Percentiles rank a stretch among this genome's conserved stretches.
These are phyloP conservation scores for Elongisporangium undulatum DNA, from an alignment of 352 stramenopile species.

Conservation along the genomic window DNA sequence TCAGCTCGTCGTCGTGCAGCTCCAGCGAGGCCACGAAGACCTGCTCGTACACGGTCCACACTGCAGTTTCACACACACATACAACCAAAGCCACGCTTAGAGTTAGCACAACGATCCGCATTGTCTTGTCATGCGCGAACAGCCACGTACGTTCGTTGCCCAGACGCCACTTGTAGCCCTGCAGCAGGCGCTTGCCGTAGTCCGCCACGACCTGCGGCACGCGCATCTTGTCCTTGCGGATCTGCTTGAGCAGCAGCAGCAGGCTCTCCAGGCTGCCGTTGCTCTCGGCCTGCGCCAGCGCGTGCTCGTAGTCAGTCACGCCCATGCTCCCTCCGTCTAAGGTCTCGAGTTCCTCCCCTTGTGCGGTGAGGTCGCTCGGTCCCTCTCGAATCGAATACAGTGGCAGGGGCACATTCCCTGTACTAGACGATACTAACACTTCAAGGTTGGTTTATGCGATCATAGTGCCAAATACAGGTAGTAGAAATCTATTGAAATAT, in stretches of 20 bases:
- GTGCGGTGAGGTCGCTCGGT: not conserved
- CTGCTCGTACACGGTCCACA: slow-evolving; percentile 68
- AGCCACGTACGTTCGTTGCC: slow-evolving; percentile 35
- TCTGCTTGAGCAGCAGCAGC: slow-evolving; percentile 44
- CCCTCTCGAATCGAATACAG: not conserved
- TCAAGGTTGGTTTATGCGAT: not conserved
- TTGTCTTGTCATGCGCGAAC: not conserved
- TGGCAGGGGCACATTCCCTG: not conserved
- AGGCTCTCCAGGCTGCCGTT: slow-evolving; percentile 19
- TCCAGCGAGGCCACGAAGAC: slow-evolving; percentile 61
- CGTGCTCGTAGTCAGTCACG: slow-evolving; percentile 32
- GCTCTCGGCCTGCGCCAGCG: slow-evolving; percentile 36
- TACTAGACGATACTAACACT: not conserved
- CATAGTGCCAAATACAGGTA: too few relatives aligned
- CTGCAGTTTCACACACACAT: slow-evolving; percentile 14
- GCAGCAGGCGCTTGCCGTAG: slow-evolving; percentile 37
- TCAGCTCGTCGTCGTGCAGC: slow-evolving; percentile 49
- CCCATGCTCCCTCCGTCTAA: slow-evolving; percentile 16
- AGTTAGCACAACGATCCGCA: slow-evolving; percentile 2
- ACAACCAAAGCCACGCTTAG: not conserved
- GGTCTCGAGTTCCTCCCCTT: not conserved
- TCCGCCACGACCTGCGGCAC: slow-evolving; percentile 29
- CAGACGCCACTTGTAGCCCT: slow-evolving; percentile 45
- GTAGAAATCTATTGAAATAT: not conserved
- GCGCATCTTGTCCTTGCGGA: slow-evolving; percentile 60